Evolutionary conservation across 2,329 filamentous ascomycete genomes (phyloP).

Genomic region (Xenoacremonium recifei): DNA sequence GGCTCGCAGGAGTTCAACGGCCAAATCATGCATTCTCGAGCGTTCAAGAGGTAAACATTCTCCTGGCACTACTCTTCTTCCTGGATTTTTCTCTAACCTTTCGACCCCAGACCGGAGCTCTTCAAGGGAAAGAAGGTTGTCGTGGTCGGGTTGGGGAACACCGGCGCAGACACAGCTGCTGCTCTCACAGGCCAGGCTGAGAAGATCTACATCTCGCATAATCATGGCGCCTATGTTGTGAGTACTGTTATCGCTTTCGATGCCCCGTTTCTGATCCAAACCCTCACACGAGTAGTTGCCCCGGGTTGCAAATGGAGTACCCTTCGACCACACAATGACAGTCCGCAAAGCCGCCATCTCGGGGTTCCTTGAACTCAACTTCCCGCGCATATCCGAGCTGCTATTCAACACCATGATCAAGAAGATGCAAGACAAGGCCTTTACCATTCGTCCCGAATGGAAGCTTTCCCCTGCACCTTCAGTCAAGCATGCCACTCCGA

Average conservation of each 20-base stretch:
- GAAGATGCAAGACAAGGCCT: constrained; percentile 21
- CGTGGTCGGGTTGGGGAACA: constrained; percentile 42
- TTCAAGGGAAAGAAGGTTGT: constrained; percentile 42
- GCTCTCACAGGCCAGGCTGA: constrained; percentile 32
- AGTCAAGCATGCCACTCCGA: constrained; percentile 20
- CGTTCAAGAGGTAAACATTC: constrained; percentile 29
- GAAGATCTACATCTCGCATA: constrained; percentile 42
- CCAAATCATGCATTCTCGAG: constrained; percentile 37
- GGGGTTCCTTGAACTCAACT: constrained; percentile 25
- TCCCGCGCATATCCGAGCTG: constrained; percentile 20
- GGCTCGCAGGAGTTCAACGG: constrained; percentile 37
- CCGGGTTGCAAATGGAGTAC: constrained; percentile 31
- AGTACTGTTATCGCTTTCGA: constrained; percentile 11
- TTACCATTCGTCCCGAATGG: constrained; percentile 28
- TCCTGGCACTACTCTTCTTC: background rate
- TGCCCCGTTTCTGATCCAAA: background rate
- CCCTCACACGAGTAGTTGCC: constrained; percentile 19
- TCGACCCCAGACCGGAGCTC: constrained; percentile 16
- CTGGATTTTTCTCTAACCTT: background rate
- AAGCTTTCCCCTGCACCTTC: constrained; percentile 24
- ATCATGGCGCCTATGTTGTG: constrained; percentile 36
- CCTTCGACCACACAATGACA: constrained; percentile 33
- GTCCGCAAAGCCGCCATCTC: constrained; percentile 30
- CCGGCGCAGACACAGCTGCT: constrained; percentile 28
- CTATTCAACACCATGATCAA: constrained; percentile 21